phyloP scores from a whole-genome alignment of 2,329 filamentous ascomycete genomes.

The Fusarium duplospermum region DNA sequence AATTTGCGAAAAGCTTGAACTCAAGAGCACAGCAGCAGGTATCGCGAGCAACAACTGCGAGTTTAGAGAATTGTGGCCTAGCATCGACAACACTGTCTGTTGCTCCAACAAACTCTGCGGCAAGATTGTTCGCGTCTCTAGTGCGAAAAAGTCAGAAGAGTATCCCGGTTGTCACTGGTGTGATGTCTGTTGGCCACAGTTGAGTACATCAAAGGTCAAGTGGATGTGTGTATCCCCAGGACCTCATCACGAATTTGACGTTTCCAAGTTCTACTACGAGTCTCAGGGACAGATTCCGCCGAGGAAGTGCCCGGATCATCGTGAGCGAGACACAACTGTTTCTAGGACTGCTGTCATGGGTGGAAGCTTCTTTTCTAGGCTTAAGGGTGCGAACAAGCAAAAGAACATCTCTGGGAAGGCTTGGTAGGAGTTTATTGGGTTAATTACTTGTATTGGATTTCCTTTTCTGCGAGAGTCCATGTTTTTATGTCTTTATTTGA shows the following conservation, averaged over 20 bases:
- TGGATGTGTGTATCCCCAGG: slow-evolving; percentile 40
- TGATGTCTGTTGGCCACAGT: slow-evolving; percentile 48
- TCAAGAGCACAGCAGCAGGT: slow-evolving; percentile 42
- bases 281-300: slow-evolving; percentile 46
- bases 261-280: slow-evolving; percentile 51
- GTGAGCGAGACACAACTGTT: slow-evolving; percentile 9
- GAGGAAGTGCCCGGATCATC: slow-evolving; percentile 35
- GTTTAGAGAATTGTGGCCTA: slow-evolving; percentile 50
- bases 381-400: slow-evolving; percentile 21
- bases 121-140: slow-evolving; percentile 44
- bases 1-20: slow-evolving; percentile 46
- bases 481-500: neutral
- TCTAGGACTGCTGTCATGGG: slow-evolving; percentile 13
- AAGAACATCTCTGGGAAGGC: slow-evolving; percentile 23
- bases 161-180: slow-evolving; percentile 48
- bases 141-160: slow-evolving; percentile 33
- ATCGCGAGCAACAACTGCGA: slow-evolving; percentile 30
- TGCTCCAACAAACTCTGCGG: slow-evolving; percentile 56
- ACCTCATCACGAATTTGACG: slow-evolving; percentile 46
- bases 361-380: slow-evolving; percentile 19
- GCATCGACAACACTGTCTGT: slow-evolving; percentile 45
- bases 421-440: slow-evolving; percentile 1
- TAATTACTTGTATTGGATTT: neutral
- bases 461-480: neutral
- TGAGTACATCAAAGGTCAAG: slow-evolving; percentile 37